phyloP scores from a whole-genome alignment of 345 rosid species.

The Hibiscus tridactylites region DNA sequence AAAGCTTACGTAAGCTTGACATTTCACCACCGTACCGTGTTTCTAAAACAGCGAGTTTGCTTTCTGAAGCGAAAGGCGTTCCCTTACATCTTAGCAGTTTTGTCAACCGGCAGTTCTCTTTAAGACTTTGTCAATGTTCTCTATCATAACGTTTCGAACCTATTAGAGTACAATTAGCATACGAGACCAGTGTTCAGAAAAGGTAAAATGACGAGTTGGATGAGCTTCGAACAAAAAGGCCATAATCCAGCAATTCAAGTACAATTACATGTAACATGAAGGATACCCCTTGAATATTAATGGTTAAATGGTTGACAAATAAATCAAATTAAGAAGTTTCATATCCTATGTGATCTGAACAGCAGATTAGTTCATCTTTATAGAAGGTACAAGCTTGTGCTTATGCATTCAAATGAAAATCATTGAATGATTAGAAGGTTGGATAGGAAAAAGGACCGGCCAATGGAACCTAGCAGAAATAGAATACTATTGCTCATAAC shows the following conservation, averaged over 20 bases:
- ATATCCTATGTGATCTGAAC: background rate
- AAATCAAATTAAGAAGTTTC: background rate
- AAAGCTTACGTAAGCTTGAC: conserved; percentile 73
- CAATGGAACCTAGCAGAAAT: too few relatives aligned
- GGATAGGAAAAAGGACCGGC: background rate
- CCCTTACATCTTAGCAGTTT: background rate
- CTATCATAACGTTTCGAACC: conserved; percentile 94
- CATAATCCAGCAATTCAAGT: background rate
- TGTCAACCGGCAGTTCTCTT: background rate
- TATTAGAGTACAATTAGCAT: conserved; percentile 13
- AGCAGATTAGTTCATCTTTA: background rate
- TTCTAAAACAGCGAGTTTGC: background rate
- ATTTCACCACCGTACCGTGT: conserved; percentile 90
- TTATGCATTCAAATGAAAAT: background rate
- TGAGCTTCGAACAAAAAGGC: background rate
- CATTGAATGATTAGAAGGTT: background rate
- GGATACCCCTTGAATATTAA: background rate
- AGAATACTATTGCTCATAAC: too few relatives aligned
- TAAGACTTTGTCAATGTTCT: conserved; percentile 26
- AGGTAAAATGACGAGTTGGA: too few relatives aligned
- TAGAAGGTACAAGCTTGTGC: background rate
- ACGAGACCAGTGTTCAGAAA: background rate
- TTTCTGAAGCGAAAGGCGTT: background rate
- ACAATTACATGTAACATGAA: background rate
- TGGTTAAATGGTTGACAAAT: background rate